These are phyloP conservation scores for Mycena maculata DNA, from an alignment of 768 basidiomycete species.

Conservation along the genomic window DNA sequence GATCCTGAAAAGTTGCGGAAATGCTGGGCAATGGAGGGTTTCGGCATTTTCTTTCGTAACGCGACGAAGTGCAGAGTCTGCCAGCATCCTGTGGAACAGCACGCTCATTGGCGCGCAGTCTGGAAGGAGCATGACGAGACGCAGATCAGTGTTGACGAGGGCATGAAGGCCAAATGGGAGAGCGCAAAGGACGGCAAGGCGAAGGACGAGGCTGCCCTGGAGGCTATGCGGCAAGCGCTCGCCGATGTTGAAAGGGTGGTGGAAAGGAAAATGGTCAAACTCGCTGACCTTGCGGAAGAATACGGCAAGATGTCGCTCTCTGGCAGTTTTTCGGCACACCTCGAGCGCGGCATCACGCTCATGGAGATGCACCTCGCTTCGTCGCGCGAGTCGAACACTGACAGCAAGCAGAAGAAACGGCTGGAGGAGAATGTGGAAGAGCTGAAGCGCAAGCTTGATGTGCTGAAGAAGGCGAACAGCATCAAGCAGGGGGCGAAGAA, in stretches of 20 bases:
- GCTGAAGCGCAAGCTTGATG: background rate
- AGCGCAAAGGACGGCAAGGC: too few species aligned
- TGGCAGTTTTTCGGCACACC: conserved; percentile 30
- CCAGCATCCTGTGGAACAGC: too few species aligned
- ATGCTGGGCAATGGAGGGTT: too few species aligned
- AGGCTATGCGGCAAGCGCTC: conserved; percentile 15
- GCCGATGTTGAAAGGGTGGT: conserved; percentile 3
- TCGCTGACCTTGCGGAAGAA: conserved; percentile 12
- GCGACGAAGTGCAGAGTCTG: too few species aligned
- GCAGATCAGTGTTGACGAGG: too few species aligned
- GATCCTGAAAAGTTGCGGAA: too few species aligned
- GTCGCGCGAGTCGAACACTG: background rate
- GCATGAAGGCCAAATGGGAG: too few species aligned
- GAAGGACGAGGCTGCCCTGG: background rate
- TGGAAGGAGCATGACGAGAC: too few species aligned
- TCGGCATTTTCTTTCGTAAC: too few species aligned
- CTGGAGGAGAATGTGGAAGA: background rate
- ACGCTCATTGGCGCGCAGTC: too few species aligned
- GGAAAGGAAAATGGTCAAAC: background rate
- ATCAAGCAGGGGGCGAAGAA: background rate
- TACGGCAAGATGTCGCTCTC: conserved; percentile 32
- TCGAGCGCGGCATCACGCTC: conserved; percentile 16
- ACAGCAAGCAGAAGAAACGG: background rate
- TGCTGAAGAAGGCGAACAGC: conserved; percentile 5
- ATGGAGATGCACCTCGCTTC: conserved; percentile 9